phyloP scores from a whole-genome alignment of 2,329 filamentous ascomycete species.

The Amesomyces nigricolor region DNA sequence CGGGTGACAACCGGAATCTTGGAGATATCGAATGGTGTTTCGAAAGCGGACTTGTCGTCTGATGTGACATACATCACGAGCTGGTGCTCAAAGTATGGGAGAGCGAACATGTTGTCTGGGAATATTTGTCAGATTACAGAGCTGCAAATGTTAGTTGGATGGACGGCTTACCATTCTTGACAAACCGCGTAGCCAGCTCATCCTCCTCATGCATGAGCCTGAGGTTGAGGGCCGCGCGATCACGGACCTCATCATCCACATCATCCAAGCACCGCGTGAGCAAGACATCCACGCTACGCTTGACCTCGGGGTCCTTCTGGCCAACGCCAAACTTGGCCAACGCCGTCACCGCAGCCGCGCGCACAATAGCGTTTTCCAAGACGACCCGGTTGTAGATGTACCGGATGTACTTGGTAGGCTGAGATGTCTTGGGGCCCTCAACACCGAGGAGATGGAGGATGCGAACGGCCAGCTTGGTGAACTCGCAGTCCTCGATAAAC shows the following conservation, averaged over 20 bases:
- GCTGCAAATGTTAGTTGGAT: not conserved
- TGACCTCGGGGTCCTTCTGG: slow-evolving; percentile 93
- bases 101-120: slow-evolving; percentile 86
- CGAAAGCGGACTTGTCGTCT: slow-evolving; percentile 79
- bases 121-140: slow-evolving; percentile 20
- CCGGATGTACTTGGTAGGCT: slow-evolving; percentile 97
- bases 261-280: slow-evolving; percentile 93
- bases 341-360: slow-evolving; percentile 91
- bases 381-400: slow-evolving; percentile 99
- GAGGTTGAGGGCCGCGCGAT: slow-evolving; percentile 88
- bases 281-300: slow-evolving; percentile 88
- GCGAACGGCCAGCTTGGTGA: slow-evolving; percentile 93
- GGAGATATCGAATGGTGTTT: slow-evolving; percentile 80
- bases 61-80: slow-evolving; percentile 96
- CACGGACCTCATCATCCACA: slow-evolving; percentile 93
- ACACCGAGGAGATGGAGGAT: slow-evolving; percentile 90
- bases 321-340: slow-evolving; percentile 95
- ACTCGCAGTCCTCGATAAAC: slow-evolving; percentile 99
- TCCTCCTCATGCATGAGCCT: slow-evolving; percentile 89
- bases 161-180: slow-evolving; percentile 73
- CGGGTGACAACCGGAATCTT: slow-evolving; percentile 89
- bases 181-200: slow-evolving; percentile 77
- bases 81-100: slow-evolving; percentile 93
- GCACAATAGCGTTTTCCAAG: slow-evolving; percentile 90
- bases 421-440: slow-evolving; percentile 89